These are phyloP conservation scores for Globisporangium cystogenes DNA, from an alignment of 352 stramenopile genomes.

Conservation along the genomic window DNA sequence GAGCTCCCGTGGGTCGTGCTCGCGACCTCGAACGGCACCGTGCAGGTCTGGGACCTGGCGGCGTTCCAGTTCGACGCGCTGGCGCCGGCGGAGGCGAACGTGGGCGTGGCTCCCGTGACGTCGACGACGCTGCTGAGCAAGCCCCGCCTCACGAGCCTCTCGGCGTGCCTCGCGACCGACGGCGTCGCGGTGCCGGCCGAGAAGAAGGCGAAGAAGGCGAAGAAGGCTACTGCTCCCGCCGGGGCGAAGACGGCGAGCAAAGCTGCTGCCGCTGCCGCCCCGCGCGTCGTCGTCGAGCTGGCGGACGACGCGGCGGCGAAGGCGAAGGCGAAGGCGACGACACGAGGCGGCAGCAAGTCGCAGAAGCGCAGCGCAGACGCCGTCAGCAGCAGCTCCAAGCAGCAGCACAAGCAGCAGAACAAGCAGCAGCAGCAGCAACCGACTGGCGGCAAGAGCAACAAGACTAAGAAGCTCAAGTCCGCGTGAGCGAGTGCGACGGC, in stretches of 20 bases:
- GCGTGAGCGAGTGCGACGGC: too few relatives aligned
- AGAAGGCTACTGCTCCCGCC: conserved; percentile 37
- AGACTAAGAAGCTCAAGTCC: conserved; percentile 11
- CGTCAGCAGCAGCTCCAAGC: conserved; percentile 11
- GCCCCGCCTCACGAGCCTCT: conserved; percentile 69
- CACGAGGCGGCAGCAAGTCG: conserved; percentile 2
- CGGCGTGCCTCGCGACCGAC: conserved; percentile 41
- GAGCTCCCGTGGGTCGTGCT: conserved; percentile 65
- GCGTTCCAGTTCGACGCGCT: conserved; percentile 47
- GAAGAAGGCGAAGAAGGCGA: conserved; percentile 32
- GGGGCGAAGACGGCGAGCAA: conserved; percentile 9
- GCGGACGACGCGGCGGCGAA: conserved; percentile 19
- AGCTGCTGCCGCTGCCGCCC: conserved; percentile 26
- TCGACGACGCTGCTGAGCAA: conserved; percentile 69
- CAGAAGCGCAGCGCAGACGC: conserved; percentile 13
- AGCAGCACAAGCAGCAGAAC: too few relatives aligned
- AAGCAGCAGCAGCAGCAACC: conserved; percentile 12
- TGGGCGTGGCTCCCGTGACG: conserved; percentile 38
- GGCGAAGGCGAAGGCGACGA: conserved; percentile 2
- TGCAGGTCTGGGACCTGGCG: conserved; percentile 79
- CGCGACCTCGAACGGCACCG: conserved; percentile 63
- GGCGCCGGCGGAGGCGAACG: conserved; percentile 53
- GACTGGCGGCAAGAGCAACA: conserved; percentile 5
- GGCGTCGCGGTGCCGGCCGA: conserved; percentile 9
- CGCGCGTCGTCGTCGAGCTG: conserved; percentile 68